Evolutionary conservation across 2,329 filamentous ascomycete genomes (phyloP).

Genomic region (Claviceps fusiformis): DNA sequence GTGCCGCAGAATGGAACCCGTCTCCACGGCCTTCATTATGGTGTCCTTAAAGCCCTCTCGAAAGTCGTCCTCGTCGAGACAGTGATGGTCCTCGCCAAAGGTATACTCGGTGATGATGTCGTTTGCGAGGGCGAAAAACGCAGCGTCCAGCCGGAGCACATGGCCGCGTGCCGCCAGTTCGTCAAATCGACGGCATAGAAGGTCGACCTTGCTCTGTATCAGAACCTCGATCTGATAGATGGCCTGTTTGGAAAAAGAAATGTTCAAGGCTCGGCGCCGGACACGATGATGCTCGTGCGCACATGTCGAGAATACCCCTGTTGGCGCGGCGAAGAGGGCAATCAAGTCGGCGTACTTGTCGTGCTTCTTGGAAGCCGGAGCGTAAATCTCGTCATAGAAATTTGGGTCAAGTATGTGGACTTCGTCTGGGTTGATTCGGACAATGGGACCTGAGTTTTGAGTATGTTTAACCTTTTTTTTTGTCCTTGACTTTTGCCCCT

Average conservation of each 20-base stretch:
- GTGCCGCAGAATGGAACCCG: neutral
- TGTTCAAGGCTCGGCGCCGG: constrained; percentile 8
- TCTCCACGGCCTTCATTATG: neutral
- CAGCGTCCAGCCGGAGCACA: neutral
- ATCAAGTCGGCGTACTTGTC: constrained; percentile 2
- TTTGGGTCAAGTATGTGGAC: constrained; percentile 16
- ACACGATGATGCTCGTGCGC: constrained; percentile 5
- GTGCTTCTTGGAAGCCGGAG: neutral
- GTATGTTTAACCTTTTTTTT: neutral
- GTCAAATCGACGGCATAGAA: neutral
- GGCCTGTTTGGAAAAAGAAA: constrained; percentile 11
- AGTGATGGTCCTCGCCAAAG: neutral
- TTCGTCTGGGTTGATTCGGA: constrained; percentile 16
- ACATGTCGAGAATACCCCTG: neutral
- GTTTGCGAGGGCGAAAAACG: neutral
- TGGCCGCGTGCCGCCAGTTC: neutral
- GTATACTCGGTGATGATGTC: constrained; percentile 3
- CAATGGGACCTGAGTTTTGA: constrained; percentile 13
- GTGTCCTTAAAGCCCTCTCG: neutral
- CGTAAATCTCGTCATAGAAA: constrained; percentile 14
- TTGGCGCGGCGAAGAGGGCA: neutral
- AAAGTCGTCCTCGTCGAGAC: neutral
- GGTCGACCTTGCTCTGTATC: neutral
- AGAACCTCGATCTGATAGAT: neutral
- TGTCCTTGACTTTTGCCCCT: neutral